Conservation (phyloP, 1,139 yeast species). For the Saccharomyces hybrid region DNA sequence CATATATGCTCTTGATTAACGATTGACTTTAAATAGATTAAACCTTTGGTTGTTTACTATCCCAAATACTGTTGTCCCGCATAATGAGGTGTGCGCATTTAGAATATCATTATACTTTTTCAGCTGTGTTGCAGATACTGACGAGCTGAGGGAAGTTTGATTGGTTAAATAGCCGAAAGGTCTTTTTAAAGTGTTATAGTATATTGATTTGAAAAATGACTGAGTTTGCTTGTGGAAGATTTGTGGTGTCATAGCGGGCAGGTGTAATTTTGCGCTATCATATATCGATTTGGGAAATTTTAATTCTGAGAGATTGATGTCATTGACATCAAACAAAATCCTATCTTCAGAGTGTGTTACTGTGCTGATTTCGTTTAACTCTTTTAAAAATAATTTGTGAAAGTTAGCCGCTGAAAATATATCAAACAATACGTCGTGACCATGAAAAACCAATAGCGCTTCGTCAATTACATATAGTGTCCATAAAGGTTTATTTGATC, state of each 20-base stretch:
- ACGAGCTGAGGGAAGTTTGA: background rate
- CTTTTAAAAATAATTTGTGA: slow-evolving; percentile 15
- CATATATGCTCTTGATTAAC: slow-evolving; percentile 19
- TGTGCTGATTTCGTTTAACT: background rate
- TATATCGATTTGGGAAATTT: slow-evolving; percentile 18
- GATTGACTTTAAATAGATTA: slow-evolving; percentile 12
- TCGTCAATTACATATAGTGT: slow-evolving; percentile 23
- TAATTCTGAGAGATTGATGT: background rate
- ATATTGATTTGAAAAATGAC: slow-evolving; percentile 23
- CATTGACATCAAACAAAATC: background rate
- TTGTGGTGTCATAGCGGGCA: slow-evolving; percentile 23
- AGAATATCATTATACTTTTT: slow-evolving; percentile 9
- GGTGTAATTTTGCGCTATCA: slow-evolving; percentile 16
- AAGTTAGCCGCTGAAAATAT: slow-evolving; percentile 28
- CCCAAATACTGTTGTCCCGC: slow-evolving; percentile 27
- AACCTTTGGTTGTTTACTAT: slow-evolving; percentile 16
- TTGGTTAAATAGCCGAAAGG: slow-evolving; percentile 14
- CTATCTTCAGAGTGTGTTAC: background rate
- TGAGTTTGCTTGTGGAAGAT: slow-evolving; percentile 23
- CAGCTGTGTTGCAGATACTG: slow-evolving; percentile 1
- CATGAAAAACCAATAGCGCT: slow-evolving; percentile 24
- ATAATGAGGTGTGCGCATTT: slow-evolving; percentile 11
- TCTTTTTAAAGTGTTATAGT: slow-evolving; percentile 20
- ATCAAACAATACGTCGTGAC: slow-evolving; percentile 27
- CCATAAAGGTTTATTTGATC: slow-evolving; percentile 24